phyloP scores from a whole-genome alignment of 179 eudicot genomes.

The Silene noctiflora region DNA sequence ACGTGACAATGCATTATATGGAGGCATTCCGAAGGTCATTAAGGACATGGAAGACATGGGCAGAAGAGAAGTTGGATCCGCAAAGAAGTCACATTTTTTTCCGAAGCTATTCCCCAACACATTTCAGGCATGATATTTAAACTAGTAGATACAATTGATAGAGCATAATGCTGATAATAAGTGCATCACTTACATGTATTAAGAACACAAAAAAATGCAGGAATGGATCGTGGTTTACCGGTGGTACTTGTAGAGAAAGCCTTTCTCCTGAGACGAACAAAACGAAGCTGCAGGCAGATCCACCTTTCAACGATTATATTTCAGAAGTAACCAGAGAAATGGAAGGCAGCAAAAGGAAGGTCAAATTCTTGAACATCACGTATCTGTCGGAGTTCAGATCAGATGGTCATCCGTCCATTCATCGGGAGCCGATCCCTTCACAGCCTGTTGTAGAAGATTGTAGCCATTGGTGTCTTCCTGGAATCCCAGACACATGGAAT shows the following conservation, averaged over 20 bases:
- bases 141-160: conserved; percentile 7
- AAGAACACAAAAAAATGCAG: conserved; percentile 33
- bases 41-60: conserved; percentile 60
- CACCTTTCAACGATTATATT: conserved; percentile 40
- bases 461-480: conserved; percentile 85
- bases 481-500: conserved; percentile 75
- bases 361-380: conserved; percentile 45
- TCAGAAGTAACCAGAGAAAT: conserved; percentile 38
- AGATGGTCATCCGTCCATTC: conserved; percentile 77
- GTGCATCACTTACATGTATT: conserved; percentile 17
- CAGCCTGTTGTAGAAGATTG: conserved; percentile 55
- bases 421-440: conserved; percentile 64
- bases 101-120: conserved; percentile 77
- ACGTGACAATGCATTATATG: conserved; percentile 60
- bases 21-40: conserved; percentile 74
- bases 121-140: conserved; percentile 49
- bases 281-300: conserved; percentile 38
- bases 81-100: conserved; percentile 52
- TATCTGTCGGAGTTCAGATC: conserved; percentile 55
- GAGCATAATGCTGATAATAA: neutral
- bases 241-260: conserved; percentile 59
- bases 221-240: conserved; percentile 66
- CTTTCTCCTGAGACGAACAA: conserved; percentile 48
- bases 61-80: conserved; percentile 40
- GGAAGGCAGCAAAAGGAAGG: conserved; percentile 33